Base-by-base conservation (phyloP, 2,329 filamentous ascomycete genomes). In the Pseudocercospora eumusae region DNA sequence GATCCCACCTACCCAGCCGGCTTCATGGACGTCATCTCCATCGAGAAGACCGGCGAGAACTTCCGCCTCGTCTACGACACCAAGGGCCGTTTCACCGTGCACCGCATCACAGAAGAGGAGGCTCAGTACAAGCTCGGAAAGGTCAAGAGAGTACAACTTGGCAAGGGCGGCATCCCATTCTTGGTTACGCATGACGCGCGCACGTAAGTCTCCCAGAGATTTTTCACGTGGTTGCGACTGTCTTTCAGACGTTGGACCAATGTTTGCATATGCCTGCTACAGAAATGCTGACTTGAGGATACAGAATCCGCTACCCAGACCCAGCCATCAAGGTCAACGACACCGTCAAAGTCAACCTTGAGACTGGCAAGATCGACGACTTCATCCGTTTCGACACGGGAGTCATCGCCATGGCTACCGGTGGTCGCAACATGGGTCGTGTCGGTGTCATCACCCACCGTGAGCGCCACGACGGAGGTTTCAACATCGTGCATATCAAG, bases 141-240 rank as follows among this genome's bases (percentile, higher is more conserved):
- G 88, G 95, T 99, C 86, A 97, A 97, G 91, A 90, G 93, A 78
- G 95, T 99, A 69, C 95, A 99, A 87, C 88, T 99, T 77, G 95
- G 95, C 86, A 93, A 92, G 84, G 96, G 95, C 84, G 95, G 93
- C 86, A 96, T 99, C 89, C 95, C 95, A 96, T 99, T 96, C 93
- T 97, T 98, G 92, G 95, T 99, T 91, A 99, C 95, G 93, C 95
- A 99, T 91, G 95, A 99, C 95, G 95, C 95, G 85, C 90, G 95
- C 92, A 99, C 95, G 93, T 99, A 86, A 96, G 93, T 98, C 90
- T 87, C 89, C 86, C 33, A 36, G 28, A 31, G 28, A 84, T 52
- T 33, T 60, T 47, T 27, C 52, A 57, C 59, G 59, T 63, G 63
- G 61, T 61, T 66, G 64, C 60, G 62, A 90, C 90, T 33, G 92